phyloP scores from a whole-genome alignment of 495 filamentous ascomycete genomes.

The Parmelia sp. region DNA sequence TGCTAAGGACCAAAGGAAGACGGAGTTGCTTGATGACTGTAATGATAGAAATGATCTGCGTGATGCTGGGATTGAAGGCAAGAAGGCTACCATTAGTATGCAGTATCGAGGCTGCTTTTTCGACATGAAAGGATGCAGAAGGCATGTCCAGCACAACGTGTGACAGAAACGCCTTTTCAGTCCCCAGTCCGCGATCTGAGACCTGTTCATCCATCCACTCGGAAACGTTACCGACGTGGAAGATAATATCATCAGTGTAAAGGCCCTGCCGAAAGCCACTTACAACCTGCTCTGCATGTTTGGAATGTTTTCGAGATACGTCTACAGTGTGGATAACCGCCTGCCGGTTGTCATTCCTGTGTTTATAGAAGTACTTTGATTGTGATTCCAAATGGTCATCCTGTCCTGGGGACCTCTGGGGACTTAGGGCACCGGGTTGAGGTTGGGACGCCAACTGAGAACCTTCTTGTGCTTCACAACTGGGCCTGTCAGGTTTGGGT shows the following conservation, averaged over 20 bases:
- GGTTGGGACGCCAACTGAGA: neutral
- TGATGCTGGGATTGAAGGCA: constrained; percentile 70
- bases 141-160: constrained; percentile 69
- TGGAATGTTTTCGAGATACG: constrained; percentile 49
- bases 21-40: constrained; percentile 43
- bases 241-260: constrained; percentile 61
- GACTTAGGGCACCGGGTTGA: too few relatives aligned
- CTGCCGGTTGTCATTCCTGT: constrained; percentile 36
- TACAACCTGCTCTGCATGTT: constrained; percentile 54
- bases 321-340: constrained; percentile 71
- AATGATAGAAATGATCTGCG: constrained; percentile 61
- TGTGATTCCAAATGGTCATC: neutral
- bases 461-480: neutral
- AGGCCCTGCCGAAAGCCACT: constrained; percentile 61
- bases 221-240: constrained; percentile 59
- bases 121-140: constrained; percentile 50
- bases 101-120: constrained; percentile 50
- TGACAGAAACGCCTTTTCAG: constrained; percentile 53
- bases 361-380: constrained; percentile 1
- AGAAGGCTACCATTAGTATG: constrained; percentile 54
- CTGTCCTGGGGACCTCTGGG: neutral
- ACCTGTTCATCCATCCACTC: constrained; percentile 54
- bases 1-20: constrained; percentile 53
- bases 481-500: neutral
- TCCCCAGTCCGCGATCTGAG: constrained; percentile 17